Conservation (phyloP, 2,329 filamentous ascomycete genomes). For the Aspergillus aculeatus region DNA sequence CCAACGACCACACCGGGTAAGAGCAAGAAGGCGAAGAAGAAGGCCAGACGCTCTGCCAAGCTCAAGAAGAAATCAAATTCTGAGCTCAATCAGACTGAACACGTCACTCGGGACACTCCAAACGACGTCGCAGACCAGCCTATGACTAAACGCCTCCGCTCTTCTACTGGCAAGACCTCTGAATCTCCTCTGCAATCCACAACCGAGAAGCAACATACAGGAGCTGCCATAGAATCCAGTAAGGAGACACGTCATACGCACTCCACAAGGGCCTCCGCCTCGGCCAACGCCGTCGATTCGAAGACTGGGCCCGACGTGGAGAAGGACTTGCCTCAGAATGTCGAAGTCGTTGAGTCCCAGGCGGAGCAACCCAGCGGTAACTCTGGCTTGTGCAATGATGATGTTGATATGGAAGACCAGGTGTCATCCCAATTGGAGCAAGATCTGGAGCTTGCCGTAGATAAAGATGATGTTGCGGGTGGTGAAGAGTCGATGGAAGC, state of each 20-base stretch:
- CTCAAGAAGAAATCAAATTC: constrained; percentile 4
- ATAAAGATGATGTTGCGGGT: constrained; percentile 22
- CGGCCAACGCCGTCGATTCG: neutral
- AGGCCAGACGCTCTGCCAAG: constrained; percentile 11
- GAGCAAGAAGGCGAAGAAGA: constrained; percentile 16
- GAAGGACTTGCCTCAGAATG: neutral
- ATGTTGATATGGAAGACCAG: constrained; percentile 45
- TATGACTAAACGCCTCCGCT: constrained; percentile 23
- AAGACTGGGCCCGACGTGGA: neutral
- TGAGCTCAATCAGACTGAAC: neutral
- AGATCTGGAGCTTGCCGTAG: constrained; percentile 42
- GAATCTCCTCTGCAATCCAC: constrained; percentile 4
- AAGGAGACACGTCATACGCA: neutral
- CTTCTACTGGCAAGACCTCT: constrained; percentile 21
- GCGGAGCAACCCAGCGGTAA: constrained; percentile 20
- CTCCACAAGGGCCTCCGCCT: neutral
- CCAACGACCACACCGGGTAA: constrained; percentile 3
- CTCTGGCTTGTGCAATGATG: constrained; percentile 39
- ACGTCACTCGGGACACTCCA: neutral
- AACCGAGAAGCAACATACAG: neutral
- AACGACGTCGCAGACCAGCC: neutral
- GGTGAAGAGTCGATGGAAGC: constrained; percentile 6
- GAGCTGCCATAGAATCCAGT: constrained; percentile 5
- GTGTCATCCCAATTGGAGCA: constrained; percentile 47
- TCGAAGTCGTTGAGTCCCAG: neutral